phyloP scores from a whole-genome alignment of 306 rosid species.

The Cucurbita pepo region DNA sequence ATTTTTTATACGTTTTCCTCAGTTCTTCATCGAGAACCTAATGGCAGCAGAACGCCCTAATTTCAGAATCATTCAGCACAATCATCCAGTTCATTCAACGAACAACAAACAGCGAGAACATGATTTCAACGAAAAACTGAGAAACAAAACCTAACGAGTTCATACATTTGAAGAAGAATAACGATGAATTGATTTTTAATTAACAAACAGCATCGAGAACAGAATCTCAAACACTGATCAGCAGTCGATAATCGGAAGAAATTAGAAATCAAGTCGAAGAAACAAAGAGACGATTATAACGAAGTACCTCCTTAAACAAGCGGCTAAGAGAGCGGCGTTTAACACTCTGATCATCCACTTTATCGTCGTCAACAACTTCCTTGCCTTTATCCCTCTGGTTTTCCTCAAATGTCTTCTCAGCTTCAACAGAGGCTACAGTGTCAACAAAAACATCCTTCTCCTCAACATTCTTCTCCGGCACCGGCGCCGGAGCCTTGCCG shows the following conservation, averaged over 20 bases:
- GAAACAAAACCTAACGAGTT: neutral
- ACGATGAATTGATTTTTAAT: neutral
- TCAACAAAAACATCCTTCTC: neutral
- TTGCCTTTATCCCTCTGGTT: neutral
- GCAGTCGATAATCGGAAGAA: neutral
- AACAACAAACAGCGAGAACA: neutral
- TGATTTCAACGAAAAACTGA: neutral
- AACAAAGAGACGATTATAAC: neutral
- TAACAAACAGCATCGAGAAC: neutral
- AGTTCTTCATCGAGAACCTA: neutral
- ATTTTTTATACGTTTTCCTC: neutral
- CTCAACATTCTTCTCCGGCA: neutral
- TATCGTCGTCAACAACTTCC: neutral
- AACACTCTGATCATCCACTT: neutral
- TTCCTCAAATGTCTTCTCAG: neutral
- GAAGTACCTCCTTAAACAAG: slow-evolving; percentile 8
- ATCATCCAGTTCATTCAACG: neutral
- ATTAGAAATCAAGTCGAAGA: neutral
- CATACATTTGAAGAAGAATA: neutral
- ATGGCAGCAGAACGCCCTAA: neutral
- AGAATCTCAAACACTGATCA: neutral
- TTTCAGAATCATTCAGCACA: neutral
- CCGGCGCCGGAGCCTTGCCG: neutral
- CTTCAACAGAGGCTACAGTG: neutral
- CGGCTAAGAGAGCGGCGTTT: slow-evolving; percentile 6